Conservation (phyloP, 2,329 filamentous ascomycete genomes). For the Claviceps spartinae region DNA sequence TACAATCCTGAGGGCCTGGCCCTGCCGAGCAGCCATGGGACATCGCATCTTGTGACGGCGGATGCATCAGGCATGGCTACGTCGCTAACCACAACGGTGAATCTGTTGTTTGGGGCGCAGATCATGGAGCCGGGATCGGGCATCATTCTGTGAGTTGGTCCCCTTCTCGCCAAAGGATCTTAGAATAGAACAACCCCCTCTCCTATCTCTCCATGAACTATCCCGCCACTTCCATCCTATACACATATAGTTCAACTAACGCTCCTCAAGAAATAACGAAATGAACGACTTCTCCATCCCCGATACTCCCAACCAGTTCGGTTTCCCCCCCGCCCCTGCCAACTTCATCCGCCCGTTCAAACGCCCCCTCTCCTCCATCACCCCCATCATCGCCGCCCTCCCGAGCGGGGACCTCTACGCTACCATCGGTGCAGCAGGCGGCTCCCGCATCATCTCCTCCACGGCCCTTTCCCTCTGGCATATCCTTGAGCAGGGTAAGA, state of each 20-base stretch:
- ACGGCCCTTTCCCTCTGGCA: slow-evolving; percentile 64
- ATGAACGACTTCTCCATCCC: slow-evolving; percentile 82
- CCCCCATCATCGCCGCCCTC: slow-evolving; percentile 59
- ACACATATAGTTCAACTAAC: background rate
- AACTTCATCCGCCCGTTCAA: slow-evolving; percentile 78
- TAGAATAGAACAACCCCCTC: background rate
- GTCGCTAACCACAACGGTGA: slow-evolving; percentile 75
- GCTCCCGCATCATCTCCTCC: slow-evolving; percentile 69
- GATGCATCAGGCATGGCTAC: slow-evolving; percentile 64
- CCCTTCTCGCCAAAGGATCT: too few relatives aligned
- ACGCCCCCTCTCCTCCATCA: slow-evolving; percentile 70
- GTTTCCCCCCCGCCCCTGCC: slow-evolving; percentile 62
- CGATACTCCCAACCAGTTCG: slow-evolving; percentile 63
- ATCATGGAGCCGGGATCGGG: slow-evolving; percentile 72
- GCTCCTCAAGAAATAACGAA: slow-evolving; percentile 37
- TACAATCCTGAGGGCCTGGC: slow-evolving; percentile 61
- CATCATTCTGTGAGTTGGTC: slow-evolving; percentile 47
- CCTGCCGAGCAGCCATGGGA: slow-evolving; percentile 56
- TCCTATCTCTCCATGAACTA: background rate
- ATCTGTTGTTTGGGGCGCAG: slow-evolving; percentile 69
- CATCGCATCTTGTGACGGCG: slow-evolving; percentile 57
- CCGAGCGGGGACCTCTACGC: slow-evolving; percentile 52
- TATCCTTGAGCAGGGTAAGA: slow-evolving; percentile 50
- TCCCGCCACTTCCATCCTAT: background rate
- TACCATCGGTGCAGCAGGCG: slow-evolving; percentile 63